Conservation (phyloP, 2,329 filamentous ascomycete genomes). For the Ceratocystis lukuohia region DNA sequence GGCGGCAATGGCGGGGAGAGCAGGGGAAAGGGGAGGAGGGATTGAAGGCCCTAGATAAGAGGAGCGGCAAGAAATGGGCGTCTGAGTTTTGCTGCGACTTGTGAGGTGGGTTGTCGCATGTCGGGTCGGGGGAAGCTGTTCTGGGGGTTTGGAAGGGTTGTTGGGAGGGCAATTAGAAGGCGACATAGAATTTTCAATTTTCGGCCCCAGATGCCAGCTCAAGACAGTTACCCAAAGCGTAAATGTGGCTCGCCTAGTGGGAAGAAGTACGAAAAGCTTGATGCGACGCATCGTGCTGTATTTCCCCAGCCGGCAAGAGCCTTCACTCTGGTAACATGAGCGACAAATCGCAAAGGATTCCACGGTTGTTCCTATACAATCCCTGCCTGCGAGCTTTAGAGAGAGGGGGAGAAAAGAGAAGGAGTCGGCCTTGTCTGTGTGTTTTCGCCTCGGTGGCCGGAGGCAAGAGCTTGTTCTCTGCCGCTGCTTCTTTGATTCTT, state of each 20-base stretch:
- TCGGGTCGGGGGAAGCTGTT: background rate
- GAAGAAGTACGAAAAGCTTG: too few relatives aligned
- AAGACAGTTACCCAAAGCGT: too few relatives aligned
- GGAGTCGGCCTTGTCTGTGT: too few relatives aligned
- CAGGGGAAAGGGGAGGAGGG: background rate
- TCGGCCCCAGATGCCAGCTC: too few relatives aligned
- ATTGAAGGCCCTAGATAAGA: background rate
- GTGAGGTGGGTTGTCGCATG: background rate
- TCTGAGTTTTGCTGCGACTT: background rate
- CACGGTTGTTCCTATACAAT: background rate
- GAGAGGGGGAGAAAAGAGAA: background rate
- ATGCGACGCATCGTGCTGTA: background rate
- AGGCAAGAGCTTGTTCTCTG: too few relatives aligned
- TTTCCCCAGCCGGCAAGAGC: background rate
- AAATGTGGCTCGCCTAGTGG: too few relatives aligned
- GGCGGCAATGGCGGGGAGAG: background rate
- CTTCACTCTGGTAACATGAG: background rate
- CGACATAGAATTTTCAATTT: too few relatives aligned
- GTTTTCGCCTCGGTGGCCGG: too few relatives aligned
- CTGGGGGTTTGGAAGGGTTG: background rate
- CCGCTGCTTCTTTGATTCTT: too few relatives aligned
- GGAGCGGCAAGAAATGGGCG: too few relatives aligned
- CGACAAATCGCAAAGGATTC: constrained; percentile 1
- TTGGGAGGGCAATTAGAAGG: too few relatives aligned
- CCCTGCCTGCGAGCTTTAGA: background rate